Conservation (phyloP, 768 basidiomycete genomes). For the Fomitopsis pulvina region DNA sequence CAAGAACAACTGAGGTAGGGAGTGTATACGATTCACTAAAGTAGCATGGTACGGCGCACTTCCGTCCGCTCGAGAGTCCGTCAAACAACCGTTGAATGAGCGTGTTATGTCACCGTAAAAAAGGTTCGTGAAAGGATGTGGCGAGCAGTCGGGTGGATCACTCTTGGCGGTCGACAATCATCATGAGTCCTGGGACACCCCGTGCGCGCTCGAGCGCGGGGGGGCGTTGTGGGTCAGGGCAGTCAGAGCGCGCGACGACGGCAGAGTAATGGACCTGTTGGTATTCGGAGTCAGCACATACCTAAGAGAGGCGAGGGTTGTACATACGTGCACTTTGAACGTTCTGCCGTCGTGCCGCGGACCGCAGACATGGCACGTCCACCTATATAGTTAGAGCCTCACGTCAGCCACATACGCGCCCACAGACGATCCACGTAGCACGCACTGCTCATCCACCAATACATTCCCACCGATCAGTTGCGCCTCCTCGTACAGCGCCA, state of each 20-base stretch:
- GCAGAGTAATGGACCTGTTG: slow-evolving; percentile 58
- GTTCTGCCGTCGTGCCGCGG: slow-evolving; percentile 45
- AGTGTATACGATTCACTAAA: too few relatives aligned
- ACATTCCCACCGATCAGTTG: slow-evolving; percentile 47
- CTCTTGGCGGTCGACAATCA: slow-evolving; percentile 40
- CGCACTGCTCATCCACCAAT: slow-evolving; percentile 66
- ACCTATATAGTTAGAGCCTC: slow-evolving; percentile 32
- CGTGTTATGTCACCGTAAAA: neutral
- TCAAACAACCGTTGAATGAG: too few relatives aligned
- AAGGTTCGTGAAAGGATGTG: neutral
- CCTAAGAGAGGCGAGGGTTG: neutral
- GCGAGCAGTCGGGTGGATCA: neutral
- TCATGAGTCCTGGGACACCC: slow-evolving; percentile 72
- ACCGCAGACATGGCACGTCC: slow-evolving; percentile 54
- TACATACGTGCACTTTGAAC: slow-evolving; percentile 58
- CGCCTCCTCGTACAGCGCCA: slow-evolving; percentile 43
- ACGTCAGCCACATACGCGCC: neutral
- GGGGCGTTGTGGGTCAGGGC: slow-evolving; percentile 52
- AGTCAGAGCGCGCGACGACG: slow-evolving; percentile 44
- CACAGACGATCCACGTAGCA: slow-evolving; percentile 15
- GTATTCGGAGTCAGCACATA: neutral
- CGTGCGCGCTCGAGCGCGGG: slow-evolving; percentile 55
- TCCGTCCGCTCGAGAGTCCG: too few relatives aligned
- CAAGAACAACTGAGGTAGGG: too few relatives aligned
- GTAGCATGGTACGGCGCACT: too few relatives aligned